Evolutionary conservation across 371 early-diverging fungal genomes (phyloP).

Genomic region (Syncephalastrum contaminatum): DNA sequence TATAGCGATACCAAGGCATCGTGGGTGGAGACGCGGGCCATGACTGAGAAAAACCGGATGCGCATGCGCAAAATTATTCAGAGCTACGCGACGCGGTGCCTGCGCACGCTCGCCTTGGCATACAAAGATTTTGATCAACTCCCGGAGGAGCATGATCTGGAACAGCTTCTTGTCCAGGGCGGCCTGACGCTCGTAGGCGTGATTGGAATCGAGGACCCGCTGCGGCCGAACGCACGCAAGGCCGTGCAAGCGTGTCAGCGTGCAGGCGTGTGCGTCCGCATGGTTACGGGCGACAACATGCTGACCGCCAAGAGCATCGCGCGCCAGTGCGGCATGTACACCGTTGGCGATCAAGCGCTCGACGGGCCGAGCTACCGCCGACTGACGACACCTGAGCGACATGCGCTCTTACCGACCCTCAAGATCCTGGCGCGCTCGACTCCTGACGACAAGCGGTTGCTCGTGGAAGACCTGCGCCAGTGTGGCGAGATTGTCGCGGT

Average conservation of each 20-base stretch:
- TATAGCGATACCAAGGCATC: slow-evolving; percentile 31
- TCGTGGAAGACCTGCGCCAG: slow-evolving; percentile 61
- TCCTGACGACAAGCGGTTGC: slow-evolving; percentile 70
- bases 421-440: slow-evolving; percentile 70
- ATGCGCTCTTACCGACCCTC: slow-evolving; percentile 54
- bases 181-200: slow-evolving; percentile 55
- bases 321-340: slow-evolving; percentile 66
- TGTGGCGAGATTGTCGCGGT: slow-evolving; percentile 74
- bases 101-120: slow-evolving; percentile 69
- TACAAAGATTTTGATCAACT: slow-evolving; percentile 67
- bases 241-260: slow-evolving; percentile 62
- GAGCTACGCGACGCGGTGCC: slow-evolving; percentile 64
- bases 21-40: slow-evolving; percentile 45
- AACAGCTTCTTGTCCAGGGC: slow-evolving; percentile 38
- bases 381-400: slow-evolving; percentile 49
- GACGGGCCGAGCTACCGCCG: slow-evolving; percentile 66
- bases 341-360: slow-evolving; percentile 58
- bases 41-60: slow-evolving; percentile 42
- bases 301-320: slow-evolving; percentile 72
- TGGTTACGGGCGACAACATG: slow-evolving; percentile 85
- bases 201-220: slow-evolving; percentile 75
- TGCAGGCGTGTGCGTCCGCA: slow-evolving; percentile 80
- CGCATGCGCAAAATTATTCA: slow-evolving; percentile 55
- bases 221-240: slow-evolving; percentile 66
- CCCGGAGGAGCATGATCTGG: slow-evolving; percentile 44